Evolutionary conservation across 1,139 yeast species (phyloP).

Genomic region (Chernovozyma sophiae-reginae): DNA sequence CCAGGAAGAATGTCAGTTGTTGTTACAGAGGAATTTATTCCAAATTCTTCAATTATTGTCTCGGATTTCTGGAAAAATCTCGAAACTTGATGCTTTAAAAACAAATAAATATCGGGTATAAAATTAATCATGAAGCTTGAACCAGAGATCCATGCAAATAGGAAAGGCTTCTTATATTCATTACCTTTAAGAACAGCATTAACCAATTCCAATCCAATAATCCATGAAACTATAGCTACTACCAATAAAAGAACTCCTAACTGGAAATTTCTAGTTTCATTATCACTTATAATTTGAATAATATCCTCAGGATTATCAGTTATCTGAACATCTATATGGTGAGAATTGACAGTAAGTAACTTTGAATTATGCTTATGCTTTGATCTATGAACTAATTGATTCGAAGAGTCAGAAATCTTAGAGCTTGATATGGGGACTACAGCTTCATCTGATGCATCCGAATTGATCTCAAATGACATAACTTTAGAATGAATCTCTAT

Average conservation of each 20-base stretch:
- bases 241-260: slow-evolving; percentile 40
- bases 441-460: neutral
- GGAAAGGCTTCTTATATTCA: slow-evolving; percentile 44
- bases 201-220: slow-evolving; percentile 46
- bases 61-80: neutral
- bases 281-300: slow-evolving; percentile 41
- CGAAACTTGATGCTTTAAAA: neutral
- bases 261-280: slow-evolving; percentile 40
- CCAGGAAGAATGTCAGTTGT: neutral
- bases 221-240: slow-evolving; percentile 44
- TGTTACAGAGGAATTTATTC: neutral
- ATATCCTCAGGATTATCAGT: slow-evolving; percentile 33
- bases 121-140: slow-evolving; percentile 43
- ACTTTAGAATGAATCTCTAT: no score
- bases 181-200: slow-evolving; percentile 46
- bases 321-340: slow-evolving; percentile 10
- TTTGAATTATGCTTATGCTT: neutral
- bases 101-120: slow-evolving; percentile 28
- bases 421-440: neutral
- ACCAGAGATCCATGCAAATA: slow-evolving; percentile 46
- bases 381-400: neutral
- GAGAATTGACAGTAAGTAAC: neutral
- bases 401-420: neutral
- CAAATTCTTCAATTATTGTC: neutral
- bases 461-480: neutral